Evolutionary conservation across 139 green algal species (phyloP), one percentile per base, ranked within the genome.

Genomic region (Monoraphidium neglectum): DNA sequence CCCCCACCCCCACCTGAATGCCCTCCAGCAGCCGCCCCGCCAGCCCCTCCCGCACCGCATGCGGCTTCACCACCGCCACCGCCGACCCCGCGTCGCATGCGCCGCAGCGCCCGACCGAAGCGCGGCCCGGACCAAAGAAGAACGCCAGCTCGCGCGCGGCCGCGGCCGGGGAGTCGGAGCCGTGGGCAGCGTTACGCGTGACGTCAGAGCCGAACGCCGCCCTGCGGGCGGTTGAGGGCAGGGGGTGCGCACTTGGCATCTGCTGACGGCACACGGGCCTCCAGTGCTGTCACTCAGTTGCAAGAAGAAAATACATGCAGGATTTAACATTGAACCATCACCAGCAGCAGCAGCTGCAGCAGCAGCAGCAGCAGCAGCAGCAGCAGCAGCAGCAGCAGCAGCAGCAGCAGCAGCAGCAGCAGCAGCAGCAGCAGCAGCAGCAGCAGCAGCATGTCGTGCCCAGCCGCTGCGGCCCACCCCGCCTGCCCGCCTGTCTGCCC

Each of bases 31-130:
- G 54, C 63, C 80, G 28, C 59, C 85, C 88, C 40, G 83, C 81
- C 8, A 64, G 46, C 3, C 88, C 85, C 40, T 90, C 81, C 15
- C 74, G 49, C 59, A 97, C 71, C 40, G 82, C 77, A 74, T 93
- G 88, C 3, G 92, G 92, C 86, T 94, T 93, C 30, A 97, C 77
- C 23, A 95, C 62, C 38, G 77, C 87, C 37, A 95, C 68, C 3
- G 84, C 91, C 2, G 83, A 91, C 70, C 69, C 73, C 0, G 24
- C 36, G 18, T 75, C 76, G 28, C 78, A 32, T 8, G 35, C 51
- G 61, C 73, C 84, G 37, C 37, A 49, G 26, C 77, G 73, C 30
- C 80, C 67, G 46, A 16, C 57, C 49, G 68, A 56, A 70, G 49
- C 62, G 63, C 62, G 62, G 28, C n/a, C 47, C 32, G 63, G 46